Base-by-base conservation (phyloP, 345 rosid genomes). In the Hibiscus tridactylites region DNA sequence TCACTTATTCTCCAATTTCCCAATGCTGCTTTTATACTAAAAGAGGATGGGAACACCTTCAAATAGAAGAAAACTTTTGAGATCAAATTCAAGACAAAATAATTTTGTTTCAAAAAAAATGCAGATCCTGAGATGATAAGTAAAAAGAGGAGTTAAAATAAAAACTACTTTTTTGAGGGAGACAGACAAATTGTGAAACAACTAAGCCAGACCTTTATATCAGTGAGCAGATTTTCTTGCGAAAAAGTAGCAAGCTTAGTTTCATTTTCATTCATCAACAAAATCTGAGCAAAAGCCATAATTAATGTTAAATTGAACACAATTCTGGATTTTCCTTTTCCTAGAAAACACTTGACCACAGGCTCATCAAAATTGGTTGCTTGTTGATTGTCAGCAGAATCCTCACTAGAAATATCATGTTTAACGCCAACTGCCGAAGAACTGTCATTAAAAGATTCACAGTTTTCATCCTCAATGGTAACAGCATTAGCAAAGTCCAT, bases 1-100 rank as follows among this genome's bases (percentile, higher is more conserved):
- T 94, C 98, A 82, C 98, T 91, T 79, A 94, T 90, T 77, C 88
- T 88, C 77, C 91, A 77, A 84, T 94, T 94, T 73, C 98, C 98
- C 64, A 94, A 84, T 68, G 91, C 81, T 73, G 98, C 98, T 57
- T 82, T 85, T 68, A 94, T 90, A 76, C 97, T 83, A 70, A 91
- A 94, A 72, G 98, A 94, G 79, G 87, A 87, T 17, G 98, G 98
- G 71, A 91, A 94, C 77, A 94, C 95, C 98, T 94, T 71, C 50
- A 47, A 65, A 71, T 63, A 69, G 24, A 63, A 67, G 24, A 68
- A 75, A 78, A 26, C 50, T 61, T 61, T 49, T 70, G 17, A 19
- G 73, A 65, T 42, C 44, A 13, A 50, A 70, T 21, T 59, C 66
- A 10, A 78, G 59, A 57, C 44, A 53, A 21, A 19, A 29, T n/a